Percentiles rank a stretch among this genome's conserved stretches.
These are phyloP conservation scores for Leucoagaricus sp. DNA, from an alignment of 1,284 basidiomycete species.

Conservation along the genomic window DNA sequence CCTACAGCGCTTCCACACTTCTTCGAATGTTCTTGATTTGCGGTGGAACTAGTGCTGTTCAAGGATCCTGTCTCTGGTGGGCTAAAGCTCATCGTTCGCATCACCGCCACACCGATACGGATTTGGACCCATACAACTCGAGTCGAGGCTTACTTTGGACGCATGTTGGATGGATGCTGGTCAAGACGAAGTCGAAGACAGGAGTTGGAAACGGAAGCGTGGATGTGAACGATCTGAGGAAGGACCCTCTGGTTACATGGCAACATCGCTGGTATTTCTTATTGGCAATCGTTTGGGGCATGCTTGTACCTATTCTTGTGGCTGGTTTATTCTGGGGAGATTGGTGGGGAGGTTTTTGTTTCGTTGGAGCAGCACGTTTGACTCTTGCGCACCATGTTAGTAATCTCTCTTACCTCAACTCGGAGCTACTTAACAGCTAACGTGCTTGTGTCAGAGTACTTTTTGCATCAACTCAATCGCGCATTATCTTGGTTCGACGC, in stretches of 20 bases:
- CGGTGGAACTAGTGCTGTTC: slow-evolving; percentile 84
- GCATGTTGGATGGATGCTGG: slow-evolving; percentile 90
- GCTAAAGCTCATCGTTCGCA: slow-evolving; percentile 89
- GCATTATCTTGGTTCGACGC: slow-evolving; percentile 82
- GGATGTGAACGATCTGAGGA: slow-evolving; percentile 80
- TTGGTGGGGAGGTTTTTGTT: slow-evolving; percentile 83
- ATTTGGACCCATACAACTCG: slow-evolving; percentile 88
- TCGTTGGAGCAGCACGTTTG: slow-evolving; percentile 69
- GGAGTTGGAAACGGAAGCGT: slow-evolving; percentile 50
- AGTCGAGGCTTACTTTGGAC: slow-evolving; percentile 82
- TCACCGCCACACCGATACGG: slow-evolving; percentile 86
- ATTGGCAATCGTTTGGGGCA: slow-evolving; percentile 67
- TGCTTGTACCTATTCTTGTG: slow-evolving; percentile 72
- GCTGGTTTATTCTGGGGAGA: slow-evolving; percentile 82
- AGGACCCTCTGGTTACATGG: slow-evolving; percentile 78
- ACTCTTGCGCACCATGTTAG: slow-evolving; percentile 80
- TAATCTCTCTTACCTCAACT: slow-evolving; percentile 20
- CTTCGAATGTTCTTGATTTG: slow-evolving; percentile 77
- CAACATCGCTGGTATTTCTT: slow-evolving; percentile 82
- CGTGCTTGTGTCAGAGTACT: slow-evolving; percentile 57
- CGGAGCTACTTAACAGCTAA: not conserved
- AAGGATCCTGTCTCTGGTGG: slow-evolving; percentile 94
- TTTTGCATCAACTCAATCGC: slow-evolving; percentile 94
- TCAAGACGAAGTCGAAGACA: slow-evolving; percentile 77
- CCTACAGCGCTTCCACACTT: slow-evolving; percentile 79